Evolutionary conservation across 2,329 filamentous ascomycete species (phyloP).

Genomic region (Dothistroma pini): DNA sequence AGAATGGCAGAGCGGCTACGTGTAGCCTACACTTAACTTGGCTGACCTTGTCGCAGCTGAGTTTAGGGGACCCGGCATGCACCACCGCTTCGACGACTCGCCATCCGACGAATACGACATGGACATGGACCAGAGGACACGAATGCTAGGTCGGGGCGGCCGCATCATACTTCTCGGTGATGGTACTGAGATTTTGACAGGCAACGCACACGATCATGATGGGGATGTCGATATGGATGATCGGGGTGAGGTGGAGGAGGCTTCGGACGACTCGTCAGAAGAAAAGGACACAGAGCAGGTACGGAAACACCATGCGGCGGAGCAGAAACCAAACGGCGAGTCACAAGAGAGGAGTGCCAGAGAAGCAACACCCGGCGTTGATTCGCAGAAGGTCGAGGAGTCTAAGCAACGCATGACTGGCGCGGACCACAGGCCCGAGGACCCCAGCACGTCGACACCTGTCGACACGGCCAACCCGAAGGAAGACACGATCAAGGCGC

Average conservation of each 20-base stretch:
- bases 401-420: conserved; percentile 29
- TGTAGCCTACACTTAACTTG: conserved; percentile 7
- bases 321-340: conserved; percentile 25
- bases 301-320: conserved; percentile 54
- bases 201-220: conserved; percentile 51
- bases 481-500: conserved; percentile 6
- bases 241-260: conserved; percentile 57
- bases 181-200: conserved; percentile 86
- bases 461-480: conserved; percentile 18
- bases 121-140: conserved; percentile 66
- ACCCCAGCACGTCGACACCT: conserved; percentile 29
- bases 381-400: conserved; percentile 19
- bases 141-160: conserved; percentile 65
- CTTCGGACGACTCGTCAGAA: conserved; percentile 45
- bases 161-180: conserved; percentile 94
- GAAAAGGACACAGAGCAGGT: conserved; percentile 86
- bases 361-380: conserved; percentile 48
- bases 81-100: conserved; percentile 49
- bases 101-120: conserved; percentile 63
- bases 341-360: conserved; percentile 39
- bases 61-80: conserved; percentile 49
- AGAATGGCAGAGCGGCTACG: conserved; percentile 5
- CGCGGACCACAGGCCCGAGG: conserved; percentile 22
- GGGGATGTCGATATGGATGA: conserved; percentile 88
- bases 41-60: conserved; percentile 42